Percentiles rank a stretch among this genome's conserved stretches.
Conservation (phyloP, 2,329 filamentous ascomycete species). For the Coniochaeta ligniaria region DNA sequence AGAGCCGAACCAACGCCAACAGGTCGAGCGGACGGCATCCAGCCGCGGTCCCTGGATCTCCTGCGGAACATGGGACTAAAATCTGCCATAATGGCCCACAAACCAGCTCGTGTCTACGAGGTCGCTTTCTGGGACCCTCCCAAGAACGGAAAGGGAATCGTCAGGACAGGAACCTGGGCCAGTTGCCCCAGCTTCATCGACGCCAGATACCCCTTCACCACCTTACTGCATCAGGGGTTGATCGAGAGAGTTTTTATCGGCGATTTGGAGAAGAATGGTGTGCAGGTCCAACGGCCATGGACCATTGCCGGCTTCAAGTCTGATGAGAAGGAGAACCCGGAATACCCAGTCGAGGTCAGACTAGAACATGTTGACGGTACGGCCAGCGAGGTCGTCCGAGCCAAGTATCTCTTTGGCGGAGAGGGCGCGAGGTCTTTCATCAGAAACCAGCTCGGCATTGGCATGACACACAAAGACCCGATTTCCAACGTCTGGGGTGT, state of each 20-base stretch:
- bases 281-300: constrained; percentile 57
- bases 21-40: constrained; percentile 85
- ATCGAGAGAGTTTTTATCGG: constrained; percentile 65
- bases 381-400: constrained; percentile 55
- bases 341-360: constrained; percentile 75
- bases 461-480: constrained; percentile 63
- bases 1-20: constrained; percentile 76
- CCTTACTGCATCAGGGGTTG: constrained; percentile 62
- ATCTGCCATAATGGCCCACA: constrained; percentile 76
- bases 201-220: constrained; percentile 63
- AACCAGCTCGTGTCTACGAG: constrained; percentile 79
- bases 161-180: constrained; percentile 68
- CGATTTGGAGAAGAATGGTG: constrained; percentile 56
- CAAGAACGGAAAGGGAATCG: constrained; percentile 47
- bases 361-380: constrained; percentile 71
- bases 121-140: constrained; percentile 67
- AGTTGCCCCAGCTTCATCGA: constrained; percentile 82
- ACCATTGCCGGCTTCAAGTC: constrained; percentile 55
- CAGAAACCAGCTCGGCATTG: constrained; percentile 58
- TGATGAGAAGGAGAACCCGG: constrained; percentile 44
- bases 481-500: constrained; percentile 70
- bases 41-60: constrained; percentile 81
- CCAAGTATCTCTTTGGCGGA: constrained; percentile 66
- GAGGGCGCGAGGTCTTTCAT: constrained; percentile 65
- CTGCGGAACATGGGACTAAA: constrained; percentile 87